Conservation (phyloP, 2,329 filamentous ascomycete genomes). For the Phyllosticta capitalensis region DNA sequence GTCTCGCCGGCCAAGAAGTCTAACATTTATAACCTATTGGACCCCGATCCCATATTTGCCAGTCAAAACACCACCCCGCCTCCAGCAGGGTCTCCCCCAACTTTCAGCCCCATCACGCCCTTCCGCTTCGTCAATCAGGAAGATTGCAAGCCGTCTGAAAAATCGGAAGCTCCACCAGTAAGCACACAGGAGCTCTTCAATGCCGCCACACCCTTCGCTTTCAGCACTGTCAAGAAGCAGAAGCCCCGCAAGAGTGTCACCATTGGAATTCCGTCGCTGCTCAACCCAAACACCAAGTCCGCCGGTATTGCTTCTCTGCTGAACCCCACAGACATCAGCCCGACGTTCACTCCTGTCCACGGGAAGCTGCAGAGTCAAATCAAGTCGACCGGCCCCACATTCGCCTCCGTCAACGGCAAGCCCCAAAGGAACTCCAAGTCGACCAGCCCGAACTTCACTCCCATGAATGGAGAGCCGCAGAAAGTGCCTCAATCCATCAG, state of each 20-base stretch:
- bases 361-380: neutral
- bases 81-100: neutral
- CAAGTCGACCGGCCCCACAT: neutral
- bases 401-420: no score
- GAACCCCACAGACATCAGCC: neutral
- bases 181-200: conserved; percentile 38
- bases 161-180: conserved; percentile 17
- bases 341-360: neutral
- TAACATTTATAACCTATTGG: neutral
- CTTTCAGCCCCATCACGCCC: conserved; percentile 10
- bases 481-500: neutral
- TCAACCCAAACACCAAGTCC: neutral
- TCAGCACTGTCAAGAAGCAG: conserved; percentile 34
- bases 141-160: conserved; percentile 15
- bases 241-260: conserved; percentile 6
- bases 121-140: conserved; percentile 13
- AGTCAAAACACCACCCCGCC: neutral
- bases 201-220: conserved; percentile 30
- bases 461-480: no score
- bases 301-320: neutral
- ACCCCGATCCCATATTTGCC: neutral
- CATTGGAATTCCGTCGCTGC: neutral
- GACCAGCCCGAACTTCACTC: no score
- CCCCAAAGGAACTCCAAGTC: no score
- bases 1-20: conserved; percentile 1